Evolutionary conservation across 1,139 yeast species (phyloP).

Genomic region (Kodamaea arcana): DNA sequence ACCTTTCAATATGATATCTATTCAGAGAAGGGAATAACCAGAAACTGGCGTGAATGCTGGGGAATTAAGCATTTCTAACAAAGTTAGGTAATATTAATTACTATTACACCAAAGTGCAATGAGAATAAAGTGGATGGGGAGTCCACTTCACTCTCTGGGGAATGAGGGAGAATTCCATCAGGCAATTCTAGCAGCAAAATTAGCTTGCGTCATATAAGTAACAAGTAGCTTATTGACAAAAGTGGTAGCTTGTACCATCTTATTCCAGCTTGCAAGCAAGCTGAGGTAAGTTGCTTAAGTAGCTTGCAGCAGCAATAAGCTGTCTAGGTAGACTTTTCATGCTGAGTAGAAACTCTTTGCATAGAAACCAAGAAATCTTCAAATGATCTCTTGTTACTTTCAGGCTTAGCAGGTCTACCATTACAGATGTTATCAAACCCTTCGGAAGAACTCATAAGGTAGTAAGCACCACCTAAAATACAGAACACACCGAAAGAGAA

Average conservation of each 20-base stretch:
- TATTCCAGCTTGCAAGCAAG: too few relatives aligned
- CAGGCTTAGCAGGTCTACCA: constrained; percentile 73
- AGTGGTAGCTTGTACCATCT: too few relatives aligned
- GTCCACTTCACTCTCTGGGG: too few relatives aligned
- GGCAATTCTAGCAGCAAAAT: too few relatives aligned
- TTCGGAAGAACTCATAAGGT: constrained; percentile 82
- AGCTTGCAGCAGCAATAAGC: too few relatives aligned
- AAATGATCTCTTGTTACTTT: constrained; percentile 64
- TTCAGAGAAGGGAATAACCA: background rate
- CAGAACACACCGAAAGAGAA: constrained; percentile 97
- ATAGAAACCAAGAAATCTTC: constrained; percentile 96
- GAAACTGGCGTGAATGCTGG: background rate
- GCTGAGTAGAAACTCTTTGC: constrained; percentile 98
- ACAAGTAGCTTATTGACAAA: too few relatives aligned
- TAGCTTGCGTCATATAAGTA: too few relatives aligned
- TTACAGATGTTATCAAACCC: constrained; percentile 91
- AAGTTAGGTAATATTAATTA: too few relatives aligned
- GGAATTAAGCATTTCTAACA: background rate
- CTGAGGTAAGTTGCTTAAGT: too few relatives aligned
- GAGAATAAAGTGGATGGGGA: too few relatives aligned
- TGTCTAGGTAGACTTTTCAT: constrained; percentile 66
- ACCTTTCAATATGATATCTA: background rate
- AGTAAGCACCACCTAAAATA: constrained; percentile 95
- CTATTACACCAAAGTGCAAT: too few relatives aligned
- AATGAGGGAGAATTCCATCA: too few relatives aligned